A percentile compares a stretch with the other conserved stretches of the same genome.
Evolutionary conservation across 306 rosid genomes (phyloP).

Genomic region (Casuarina glauca): DNA sequence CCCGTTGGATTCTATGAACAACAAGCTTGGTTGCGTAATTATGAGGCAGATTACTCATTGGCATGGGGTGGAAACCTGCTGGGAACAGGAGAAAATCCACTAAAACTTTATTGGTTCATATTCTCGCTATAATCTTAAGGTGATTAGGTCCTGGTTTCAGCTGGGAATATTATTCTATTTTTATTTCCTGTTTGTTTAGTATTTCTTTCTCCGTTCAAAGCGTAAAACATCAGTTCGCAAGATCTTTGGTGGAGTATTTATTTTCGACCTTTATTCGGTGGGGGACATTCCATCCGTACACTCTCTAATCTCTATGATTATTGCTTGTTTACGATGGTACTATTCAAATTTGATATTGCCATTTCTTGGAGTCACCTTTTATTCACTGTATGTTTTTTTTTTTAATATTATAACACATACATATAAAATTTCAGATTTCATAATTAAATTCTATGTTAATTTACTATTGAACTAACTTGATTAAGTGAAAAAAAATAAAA

Average conservation of each 20-base stretch:
- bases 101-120: constrained; percentile 4
- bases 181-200: constrained; percentile 2
- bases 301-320: constrained; percentile 4
- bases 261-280: constrained; percentile 10
- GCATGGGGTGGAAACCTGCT: constrained; percentile 17
- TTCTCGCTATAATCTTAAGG: constrained; percentile 3
- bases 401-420: too few species aligned
- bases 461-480: too few species aligned
- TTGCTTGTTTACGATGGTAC: constrained; percentile 15
- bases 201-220: constrained; percentile 23
- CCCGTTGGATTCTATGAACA: constrained; percentile 5
- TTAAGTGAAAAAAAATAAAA: too few species aligned
- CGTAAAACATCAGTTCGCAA: constrained; percentile 15
- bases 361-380: too few species aligned
- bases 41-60: not conserved
- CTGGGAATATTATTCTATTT: constrained; percentile 10
- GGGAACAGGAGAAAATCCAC: constrained; percentile 28
- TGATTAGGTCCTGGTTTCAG: constrained; percentile 2
- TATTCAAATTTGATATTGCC: not conserved
- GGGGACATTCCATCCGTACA: constrained; percentile 22
- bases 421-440: too few species aligned
- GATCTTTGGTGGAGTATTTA: constrained; percentile 10
- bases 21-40: constrained; percentile 8
- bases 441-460: too few species aligned
- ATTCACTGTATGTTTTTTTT: too few species aligned